phyloP scores from a whole-genome alignment of 305 asterid species.

The Fraxinus floribunda region DNA sequence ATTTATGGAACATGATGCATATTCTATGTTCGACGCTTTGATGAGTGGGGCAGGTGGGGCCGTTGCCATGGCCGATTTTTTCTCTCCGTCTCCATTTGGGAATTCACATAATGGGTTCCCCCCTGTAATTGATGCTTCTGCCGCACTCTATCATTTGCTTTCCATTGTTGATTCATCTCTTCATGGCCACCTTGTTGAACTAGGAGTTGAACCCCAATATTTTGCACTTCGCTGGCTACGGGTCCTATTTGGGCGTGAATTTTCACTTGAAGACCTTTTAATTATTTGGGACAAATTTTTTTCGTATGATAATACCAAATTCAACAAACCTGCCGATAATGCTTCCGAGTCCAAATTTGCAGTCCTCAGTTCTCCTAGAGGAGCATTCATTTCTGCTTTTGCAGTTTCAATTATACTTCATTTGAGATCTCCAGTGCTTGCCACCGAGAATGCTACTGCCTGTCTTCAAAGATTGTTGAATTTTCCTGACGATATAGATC shows the following conservation, averaged over 20 bases:
- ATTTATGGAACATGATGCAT: constrained; percentile 94
- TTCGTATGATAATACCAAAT: constrained; percentile 53
- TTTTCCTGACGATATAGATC: constrained; percentile 67
- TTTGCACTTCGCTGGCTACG: constrained; percentile 93
- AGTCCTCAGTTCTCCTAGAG: constrained; percentile 73
- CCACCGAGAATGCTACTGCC: constrained; percentile 81
- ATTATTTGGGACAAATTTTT: constrained; percentile 88
- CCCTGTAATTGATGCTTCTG: constrained; percentile 4
- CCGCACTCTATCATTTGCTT: constrained; percentile 1
- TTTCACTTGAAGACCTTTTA: constrained; percentile 74
- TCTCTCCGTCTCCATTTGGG: constrained; percentile 54
- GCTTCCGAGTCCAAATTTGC: constrained; percentile 49
- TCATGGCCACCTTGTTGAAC: constrained; percentile 82
- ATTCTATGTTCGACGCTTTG: constrained; percentile 86
- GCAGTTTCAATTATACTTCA: constrained; percentile 92
- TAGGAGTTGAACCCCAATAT: constrained; percentile 95
- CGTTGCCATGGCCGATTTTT: constrained; percentile 82
- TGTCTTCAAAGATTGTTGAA: constrained; percentile 87
- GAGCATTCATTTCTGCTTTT: constrained; percentile 85
- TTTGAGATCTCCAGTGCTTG: constrained; percentile 84
- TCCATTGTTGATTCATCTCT: constrained; percentile 76
- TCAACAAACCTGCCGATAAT: constrained; percentile 22
- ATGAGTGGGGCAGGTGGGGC: constrained; percentile 84
- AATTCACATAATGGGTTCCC: constrained; percentile 47
- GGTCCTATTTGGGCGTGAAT: constrained; percentile 93